Evolutionary conservation across 2,329 filamentous ascomycete species (phyloP), one percentile per base, ranked within the genome.

Genomic region (Diaporthe sp.): DNA sequence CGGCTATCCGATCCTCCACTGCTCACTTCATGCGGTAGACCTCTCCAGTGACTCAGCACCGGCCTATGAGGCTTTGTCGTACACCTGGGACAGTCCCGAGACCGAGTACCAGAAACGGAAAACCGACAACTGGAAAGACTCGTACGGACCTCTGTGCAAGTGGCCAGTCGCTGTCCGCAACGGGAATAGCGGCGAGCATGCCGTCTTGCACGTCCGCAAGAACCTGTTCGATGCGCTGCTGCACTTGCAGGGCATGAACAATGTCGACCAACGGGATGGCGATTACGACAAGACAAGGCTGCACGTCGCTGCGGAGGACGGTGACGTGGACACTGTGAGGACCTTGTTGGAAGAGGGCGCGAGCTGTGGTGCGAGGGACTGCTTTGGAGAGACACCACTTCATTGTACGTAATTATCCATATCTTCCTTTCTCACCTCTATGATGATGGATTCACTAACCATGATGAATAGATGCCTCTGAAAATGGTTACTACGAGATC

Each of bases 11-110:
- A 45, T 60, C 45, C 40, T 71, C 35, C 40, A 71, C 54, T 71
- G 69, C 22, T 71, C 69, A 0, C 57, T 71, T 19, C 40, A 71
- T 6, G 69, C 61, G 13, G 69, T 71, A 38, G 69, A 71, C 30
- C 69, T 71, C 15, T 19, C 55, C 25, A 47, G 22, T 15, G 30
- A 45, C 12, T 45, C 55, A 22, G 73, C 69, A 60, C 75, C 75
- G 5, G 22, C 57, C 15, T 83, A 84, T 61, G 80, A 73, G 8
- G 73, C 75, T n/a, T 47, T 76, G 3, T 76, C 75, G 10, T 76
- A 76, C 28, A 76, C 75, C 4, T 76, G 75, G 75, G 71, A 71
- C 5, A 71, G 69, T 5, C 69, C 69, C 22, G 69, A 71, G 28
- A 58, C 69, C 2, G 69, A 71, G 40, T 47, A 47, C 10, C 35